These are phyloP conservation scores for Paragyromitra xinjiangensis DNA, from an alignment of 495 filamentous ascomycete genomes.

Conservation along the genomic window DNA sequence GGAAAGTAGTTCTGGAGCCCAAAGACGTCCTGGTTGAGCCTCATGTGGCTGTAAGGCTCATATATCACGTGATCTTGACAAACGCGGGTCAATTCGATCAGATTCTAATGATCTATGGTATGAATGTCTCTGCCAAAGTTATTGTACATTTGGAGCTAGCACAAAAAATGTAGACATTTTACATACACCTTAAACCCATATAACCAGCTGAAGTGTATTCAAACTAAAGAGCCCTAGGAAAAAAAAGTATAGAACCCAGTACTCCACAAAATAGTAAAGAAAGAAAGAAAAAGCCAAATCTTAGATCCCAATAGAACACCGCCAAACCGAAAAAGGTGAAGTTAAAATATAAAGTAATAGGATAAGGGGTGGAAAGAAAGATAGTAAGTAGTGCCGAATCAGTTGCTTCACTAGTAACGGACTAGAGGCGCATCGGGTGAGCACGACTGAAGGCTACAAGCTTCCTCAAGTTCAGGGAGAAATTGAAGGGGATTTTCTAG, in stretches of 20 bases:
- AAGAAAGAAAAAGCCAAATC: conserved; percentile 7
- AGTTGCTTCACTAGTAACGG: background rate
- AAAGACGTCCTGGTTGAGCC: background rate
- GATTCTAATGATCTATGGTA: background rate
- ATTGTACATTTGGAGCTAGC: conserved; percentile 44
- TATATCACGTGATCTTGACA: conserved; percentile 18
- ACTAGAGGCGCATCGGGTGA: background rate
- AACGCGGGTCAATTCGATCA: background rate
- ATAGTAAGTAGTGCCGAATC: conserved; percentile 9
- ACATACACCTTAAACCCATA: conserved; percentile 38
- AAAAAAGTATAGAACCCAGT: conserved; percentile 32
- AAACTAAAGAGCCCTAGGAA: background rate
- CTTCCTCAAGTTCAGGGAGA: background rate
- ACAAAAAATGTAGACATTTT: conserved; percentile 37
- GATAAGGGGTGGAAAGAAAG: conserved; percentile 10
- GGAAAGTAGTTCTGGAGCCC: background rate
- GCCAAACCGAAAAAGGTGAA: conserved; percentile 5
- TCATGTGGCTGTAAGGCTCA: conserved; percentile 17
- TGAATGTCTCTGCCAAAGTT: background rate
- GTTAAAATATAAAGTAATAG: conserved; percentile 33
- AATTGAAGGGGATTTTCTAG: conserved; percentile 6
- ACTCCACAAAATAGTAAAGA: conserved; percentile 25
- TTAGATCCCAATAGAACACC: conserved; percentile 25
- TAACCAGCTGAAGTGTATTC: conserved; percentile 17
- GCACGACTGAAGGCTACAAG: conserved; percentile 17